Percentiles rank a stretch among this genome's conserved stretches.
These are phyloP conservation scores for Aegilops tauschii DNA, from an alignment of 176 grass and related monocot species.

Conservation along the genomic window DNA sequence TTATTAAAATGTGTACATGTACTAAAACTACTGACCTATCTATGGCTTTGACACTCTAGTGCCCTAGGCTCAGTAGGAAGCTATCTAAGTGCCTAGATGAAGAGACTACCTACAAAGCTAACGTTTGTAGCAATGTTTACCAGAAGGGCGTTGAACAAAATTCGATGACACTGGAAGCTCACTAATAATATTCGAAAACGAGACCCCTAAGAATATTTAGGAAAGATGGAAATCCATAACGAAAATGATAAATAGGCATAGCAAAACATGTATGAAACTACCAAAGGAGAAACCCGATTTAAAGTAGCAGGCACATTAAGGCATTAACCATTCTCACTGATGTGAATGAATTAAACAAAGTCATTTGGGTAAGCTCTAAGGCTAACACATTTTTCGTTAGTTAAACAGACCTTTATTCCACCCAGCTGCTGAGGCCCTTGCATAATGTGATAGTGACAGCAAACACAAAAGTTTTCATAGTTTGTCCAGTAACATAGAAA, in stretches of 20 bases:
- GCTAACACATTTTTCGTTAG: not conserved
- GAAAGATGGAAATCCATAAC: not conserved
- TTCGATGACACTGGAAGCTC: not conserved
- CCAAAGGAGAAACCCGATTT: not conserved
- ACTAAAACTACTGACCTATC: slow-evolving; percentile 9
- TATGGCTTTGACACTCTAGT: not conserved
- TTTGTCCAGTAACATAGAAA: not conserved
- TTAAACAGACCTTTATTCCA: not conserved
- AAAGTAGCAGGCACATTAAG: not conserved
- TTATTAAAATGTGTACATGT: not conserved
- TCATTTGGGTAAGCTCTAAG: not conserved
- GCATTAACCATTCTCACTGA: not conserved
- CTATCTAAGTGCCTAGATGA: not conserved
- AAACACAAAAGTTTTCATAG: not conserved
- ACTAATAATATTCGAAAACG: not conserved
- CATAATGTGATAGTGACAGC: not conserved
- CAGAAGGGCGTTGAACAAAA: not conserved
- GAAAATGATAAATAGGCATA: not conserved
- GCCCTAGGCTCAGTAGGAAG: not conserved
- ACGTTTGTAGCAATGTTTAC: not conserved
- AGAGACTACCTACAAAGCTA: not conserved
- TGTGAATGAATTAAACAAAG: not conserved
- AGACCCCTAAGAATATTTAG: not conserved
- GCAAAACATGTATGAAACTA: not conserved
- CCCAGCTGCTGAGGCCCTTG: not conserved